A percentile compares a stretch with the other conserved stretches of the same genome.
phyloP scores from a whole-genome alignment of 805 yeast genomes.

The Starmerella gropengiesseri region DNA sequence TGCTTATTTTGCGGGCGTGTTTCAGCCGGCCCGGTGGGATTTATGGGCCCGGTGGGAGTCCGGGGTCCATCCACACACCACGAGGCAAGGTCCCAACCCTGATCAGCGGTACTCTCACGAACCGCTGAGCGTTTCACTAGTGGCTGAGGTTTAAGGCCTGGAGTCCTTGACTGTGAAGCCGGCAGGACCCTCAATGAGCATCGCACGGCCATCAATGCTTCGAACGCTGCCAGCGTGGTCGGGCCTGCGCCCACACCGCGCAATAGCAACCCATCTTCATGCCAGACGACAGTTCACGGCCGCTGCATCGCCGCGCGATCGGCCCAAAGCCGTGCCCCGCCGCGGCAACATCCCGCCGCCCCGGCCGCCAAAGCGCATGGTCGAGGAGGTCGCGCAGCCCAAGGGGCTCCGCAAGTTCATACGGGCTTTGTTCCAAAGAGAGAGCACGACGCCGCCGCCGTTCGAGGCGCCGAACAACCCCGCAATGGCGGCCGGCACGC shows the following conservation, averaged over 20 bases:
- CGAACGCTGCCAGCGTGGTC: too few species aligned
- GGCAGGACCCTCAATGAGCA: too few species aligned
- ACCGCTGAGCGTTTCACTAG: too few species aligned
- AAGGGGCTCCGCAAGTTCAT: conserved; percentile 18
- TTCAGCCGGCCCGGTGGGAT: too few species aligned
- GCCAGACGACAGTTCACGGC: background rate
- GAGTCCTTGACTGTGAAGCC: too few species aligned
- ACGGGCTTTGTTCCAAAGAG: conserved; percentile 11
- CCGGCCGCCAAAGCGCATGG: conserved; percentile 17
- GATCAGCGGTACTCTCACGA: too few species aligned
- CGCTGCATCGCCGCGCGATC: background rate
- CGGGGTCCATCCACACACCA: too few species aligned
- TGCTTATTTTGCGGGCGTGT: too few species aligned
- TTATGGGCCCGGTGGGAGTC: too few species aligned
- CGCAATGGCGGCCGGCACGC: background rate
- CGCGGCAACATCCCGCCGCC: conserved; percentile 16
- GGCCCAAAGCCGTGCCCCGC: conserved; percentile 16
- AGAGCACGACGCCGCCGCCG: background rate
- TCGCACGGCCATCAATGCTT: too few species aligned
- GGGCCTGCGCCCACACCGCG: background rate
- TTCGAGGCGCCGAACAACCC: conserved; percentile 3
- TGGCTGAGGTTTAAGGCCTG: too few species aligned
- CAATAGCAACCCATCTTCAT: background rate
- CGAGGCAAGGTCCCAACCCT: too few species aligned
- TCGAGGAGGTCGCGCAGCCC: conserved; percentile 16